Base-by-base conservation (phyloP, 768 basidiomycete genomes). In the Termitomyces sp. region DNA sequence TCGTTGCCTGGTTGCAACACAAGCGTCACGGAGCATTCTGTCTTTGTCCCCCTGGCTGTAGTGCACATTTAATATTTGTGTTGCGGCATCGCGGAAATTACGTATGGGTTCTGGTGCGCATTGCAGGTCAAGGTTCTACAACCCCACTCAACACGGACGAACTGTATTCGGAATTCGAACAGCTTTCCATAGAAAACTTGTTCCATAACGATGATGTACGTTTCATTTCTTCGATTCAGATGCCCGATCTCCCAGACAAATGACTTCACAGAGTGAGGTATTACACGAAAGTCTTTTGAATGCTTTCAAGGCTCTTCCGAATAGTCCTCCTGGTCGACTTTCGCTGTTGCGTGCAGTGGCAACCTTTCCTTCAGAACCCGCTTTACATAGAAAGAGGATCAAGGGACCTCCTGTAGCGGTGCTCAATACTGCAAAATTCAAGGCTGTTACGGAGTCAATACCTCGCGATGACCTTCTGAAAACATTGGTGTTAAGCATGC, bases 291-390 rank as follows among this genome's bases (percentile, higher is more conserved):
- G 20, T 4, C 23, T 48, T 33, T 33, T 56, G 46, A 35, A 38
- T 18, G 56, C 56, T 30, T 56, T 56, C 14, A 38, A 36, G 23
- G 56, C 56, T 2, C 56, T 56, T n/a, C 56, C 56, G 18, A 49
- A 49, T 30, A 14, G 7, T 20, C 20, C 36, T 10, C 3, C 33
- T 36, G 23, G 35, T 5, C 46, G 18, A 32, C 56, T 40, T 38
- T 40, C 47, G 2, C 7, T 56, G 23, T 26, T 56, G 18, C 56
- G 56, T 38, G 47, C 40, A 13, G 26, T 47, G 26, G 46, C 46
- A 26, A 47, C 46, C 6, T 47, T 47, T 47, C 46, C 46, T 47
- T 47, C 12, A 10, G 47, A 48, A 49, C 47, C 56, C 5, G 1
- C 20, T 7, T n/a, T 56, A 12, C 54, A 41, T 2, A 9, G 9